Evolutionary conservation across 805 yeast species (phyloP).

Genomic region (Jamesozyma spencerorum): DNA sequence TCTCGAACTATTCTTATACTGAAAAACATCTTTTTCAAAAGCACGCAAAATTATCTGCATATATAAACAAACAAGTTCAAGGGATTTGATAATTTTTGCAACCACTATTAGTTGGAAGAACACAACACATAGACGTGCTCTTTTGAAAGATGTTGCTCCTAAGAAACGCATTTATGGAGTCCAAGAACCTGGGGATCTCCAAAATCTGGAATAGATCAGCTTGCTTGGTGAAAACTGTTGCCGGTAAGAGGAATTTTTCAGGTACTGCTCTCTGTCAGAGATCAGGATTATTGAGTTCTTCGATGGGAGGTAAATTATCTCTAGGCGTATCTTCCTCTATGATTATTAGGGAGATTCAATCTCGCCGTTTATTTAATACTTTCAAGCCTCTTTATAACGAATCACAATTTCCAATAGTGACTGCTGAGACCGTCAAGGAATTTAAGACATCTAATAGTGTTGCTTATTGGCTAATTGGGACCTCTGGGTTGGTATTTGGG

Average conservation of each 20-base stretch:
- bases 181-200: background rate
- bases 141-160: background rate
- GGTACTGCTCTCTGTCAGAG: background rate
- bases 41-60: no score
- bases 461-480: slow-evolving; percentile 82
- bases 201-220: background rate
- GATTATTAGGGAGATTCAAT: background rate
- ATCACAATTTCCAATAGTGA: background rate
- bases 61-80: background rate
- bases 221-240: background rate
- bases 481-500: slow-evolving; percentile 84
- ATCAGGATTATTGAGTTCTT: no score
- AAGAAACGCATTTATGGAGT: background rate
- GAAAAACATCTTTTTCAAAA: no score
- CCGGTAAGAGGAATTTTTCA: background rate
- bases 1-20: no score
- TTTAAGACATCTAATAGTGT: slow-evolving; percentile 42
- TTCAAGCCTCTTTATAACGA: background rate
- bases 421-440: slow-evolving; percentile 17
- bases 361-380: background rate
- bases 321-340: no score
- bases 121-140: no score
- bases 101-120: no score
- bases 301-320: no score
- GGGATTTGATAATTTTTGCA: background rate